phyloP scores from a whole-genome alignment of 1,139 yeast genomes.

The Candida tropicalis region DNA sequence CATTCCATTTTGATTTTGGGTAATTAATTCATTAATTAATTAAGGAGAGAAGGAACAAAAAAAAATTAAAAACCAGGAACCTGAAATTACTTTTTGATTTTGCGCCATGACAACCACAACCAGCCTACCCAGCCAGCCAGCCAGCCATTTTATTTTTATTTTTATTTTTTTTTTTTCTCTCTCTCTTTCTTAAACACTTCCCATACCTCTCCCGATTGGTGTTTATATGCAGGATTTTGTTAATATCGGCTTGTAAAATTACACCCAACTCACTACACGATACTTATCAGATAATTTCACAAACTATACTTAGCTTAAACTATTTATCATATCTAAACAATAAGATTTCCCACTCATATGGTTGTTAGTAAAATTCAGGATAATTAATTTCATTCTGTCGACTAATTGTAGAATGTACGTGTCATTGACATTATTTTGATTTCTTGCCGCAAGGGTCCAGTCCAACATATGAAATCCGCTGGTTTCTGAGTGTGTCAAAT shows the following conservation, averaged over 20 bases:
- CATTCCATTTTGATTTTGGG: conserved; percentile 2
- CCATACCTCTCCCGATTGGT: too few relatives aligned
- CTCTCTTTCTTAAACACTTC: too few relatives aligned
- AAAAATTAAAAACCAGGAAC: neutral
- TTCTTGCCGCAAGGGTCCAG: neutral
- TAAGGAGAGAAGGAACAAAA: conserved; percentile 2
- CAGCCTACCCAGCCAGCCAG: conserved; percentile 4
- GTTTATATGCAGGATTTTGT: too few relatives aligned
- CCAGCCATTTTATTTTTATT: neutral
- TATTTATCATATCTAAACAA: conserved; percentile 11
- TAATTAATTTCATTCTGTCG: conserved; percentile 5
- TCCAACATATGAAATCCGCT: neutral
- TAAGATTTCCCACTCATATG: neutral
- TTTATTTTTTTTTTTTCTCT: neutral
- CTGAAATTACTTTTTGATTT: neutral
- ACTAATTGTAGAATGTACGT: conserved; percentile 11
- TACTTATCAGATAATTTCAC: too few relatives aligned
- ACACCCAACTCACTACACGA: too few relatives aligned
- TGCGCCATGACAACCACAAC: conserved; percentile 4
- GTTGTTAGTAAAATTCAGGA: conserved; percentile 2
- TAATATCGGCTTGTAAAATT: too few relatives aligned
- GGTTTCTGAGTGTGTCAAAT: neutral
- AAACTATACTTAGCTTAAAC: conserved; percentile 6
- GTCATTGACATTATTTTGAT: conserved; percentile 1
- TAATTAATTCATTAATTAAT: conserved; percentile 1